Percentiles rank a stretch among this genome's conserved stretches.
These are phyloP conservation scores for Dichotomopilus funicola DNA, from an alignment of 2,329 filamentous ascomycete species.

Conservation along the genomic window DNA sequence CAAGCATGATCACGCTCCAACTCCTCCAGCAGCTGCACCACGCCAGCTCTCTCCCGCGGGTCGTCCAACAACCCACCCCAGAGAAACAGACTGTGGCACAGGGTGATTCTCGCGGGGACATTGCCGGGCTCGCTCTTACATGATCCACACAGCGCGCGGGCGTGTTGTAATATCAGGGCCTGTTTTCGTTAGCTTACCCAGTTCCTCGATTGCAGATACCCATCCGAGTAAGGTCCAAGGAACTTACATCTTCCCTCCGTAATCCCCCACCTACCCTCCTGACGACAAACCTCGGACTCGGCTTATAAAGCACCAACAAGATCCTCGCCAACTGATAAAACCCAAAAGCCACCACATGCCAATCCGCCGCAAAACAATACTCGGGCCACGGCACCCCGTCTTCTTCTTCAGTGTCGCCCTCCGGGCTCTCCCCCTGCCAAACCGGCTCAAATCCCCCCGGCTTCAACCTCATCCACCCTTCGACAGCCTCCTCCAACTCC, in stretches of 20 bases:
- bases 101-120: neutral
- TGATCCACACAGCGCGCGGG: neutral
- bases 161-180: neutral
- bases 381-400: neutral
- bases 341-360: neutral
- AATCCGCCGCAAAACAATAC: neutral
- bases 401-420: too few species aligned
- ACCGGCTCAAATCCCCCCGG: neutral
- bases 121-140: slow-evolving; percentile 1
- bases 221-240: neutral
- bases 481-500: neutral
- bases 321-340: neutral
- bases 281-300: neutral
- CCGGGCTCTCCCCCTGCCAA: too few species aligned
- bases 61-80: slow-evolving; percentile 1
- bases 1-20: neutral
- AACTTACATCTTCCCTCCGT: neutral
- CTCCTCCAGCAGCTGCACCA: slow-evolving; percentile 1
- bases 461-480: neutral
- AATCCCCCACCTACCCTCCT: neutral
- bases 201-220: too few species aligned
- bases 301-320: neutral
- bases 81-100: slow-evolving; percentile 1
- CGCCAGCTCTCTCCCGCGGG: neutral
- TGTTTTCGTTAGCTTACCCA: neutral